Evolutionary conservation across 345 rosid genomes (phyloP), one percentile per base, ranked within the genome.

Genomic region (Camelina hispida): DNA sequence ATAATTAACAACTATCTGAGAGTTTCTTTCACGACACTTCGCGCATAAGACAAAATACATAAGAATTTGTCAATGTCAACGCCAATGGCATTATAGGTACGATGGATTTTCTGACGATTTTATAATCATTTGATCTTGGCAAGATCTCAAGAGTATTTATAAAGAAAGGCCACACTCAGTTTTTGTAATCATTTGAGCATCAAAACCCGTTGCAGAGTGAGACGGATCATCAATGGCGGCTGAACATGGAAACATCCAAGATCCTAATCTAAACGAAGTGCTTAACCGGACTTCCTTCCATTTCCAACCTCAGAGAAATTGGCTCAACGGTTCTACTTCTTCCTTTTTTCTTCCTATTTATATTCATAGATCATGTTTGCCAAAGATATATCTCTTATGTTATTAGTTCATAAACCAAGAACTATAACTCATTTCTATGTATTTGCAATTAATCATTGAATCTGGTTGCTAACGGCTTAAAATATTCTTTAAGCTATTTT

Each of bases 261-360:
- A 69, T 68, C 77, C 32, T 68, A 59, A 13, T 35, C 75, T 3
- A 18, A 9, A 15, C 38, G 28, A 10, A 3, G 51, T 9, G 48
- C 65, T 20, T 74, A 34, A 72, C 51, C 77, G 78, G 37, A 78
- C 85, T 25, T 67, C 69, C 17, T 80, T 74, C 61, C 85, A 83
- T 74, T 80, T 83, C 71, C 85, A 78, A 32, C 61, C 83, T 78
- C 67, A 55, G 50, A 66, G 65, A 58, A 80, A 83, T 35, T 83
- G 86, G 86, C 52, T 83, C 18, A 83, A 80, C 52, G 86, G 86
- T 80, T 74, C 20, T 61, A 15, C 15, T 71, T 66, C 22, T 55
- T 54, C 64, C 13, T 28, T 58, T 25, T 55, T 20, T 32, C 9
- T 2, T 17, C 59, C 7, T 51, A 4, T 44, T 8, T 18, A 9